Percentiles rank a stretch among this genome's conserved stretches.
Evolutionary conservation across 345 rosid species (phyloP).

Genomic region (Toxicodendron radicans): DNA sequence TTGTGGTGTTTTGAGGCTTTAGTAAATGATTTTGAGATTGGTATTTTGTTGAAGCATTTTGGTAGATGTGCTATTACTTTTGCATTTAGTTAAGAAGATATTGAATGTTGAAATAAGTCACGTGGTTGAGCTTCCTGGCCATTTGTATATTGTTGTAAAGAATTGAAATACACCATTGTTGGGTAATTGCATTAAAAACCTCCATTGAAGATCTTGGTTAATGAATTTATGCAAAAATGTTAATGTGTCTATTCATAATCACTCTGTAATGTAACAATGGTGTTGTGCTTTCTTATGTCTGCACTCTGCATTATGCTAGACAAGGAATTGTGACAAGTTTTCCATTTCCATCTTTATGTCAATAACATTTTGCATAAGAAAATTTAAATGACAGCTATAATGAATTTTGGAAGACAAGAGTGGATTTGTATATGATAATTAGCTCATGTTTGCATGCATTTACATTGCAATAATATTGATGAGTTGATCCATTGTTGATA

Average conservation of each 20-base stretch:
- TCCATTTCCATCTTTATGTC: neutral
- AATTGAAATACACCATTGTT: conserved; percentile 5
- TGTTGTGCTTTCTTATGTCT: neutral
- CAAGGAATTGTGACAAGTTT: neutral
- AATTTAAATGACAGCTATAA: neutral
- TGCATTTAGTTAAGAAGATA: neutral
- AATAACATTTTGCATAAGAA: neutral
- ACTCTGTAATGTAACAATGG: neutral
- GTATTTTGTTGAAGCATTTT: neutral
- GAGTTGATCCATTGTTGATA: neutral
- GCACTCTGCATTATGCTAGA: too few species aligned
- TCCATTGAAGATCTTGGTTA: neutral
- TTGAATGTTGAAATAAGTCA: neutral
- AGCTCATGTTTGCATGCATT: too few species aligned
- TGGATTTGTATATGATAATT: too few species aligned
- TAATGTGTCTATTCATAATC: neutral
- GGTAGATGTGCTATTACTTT: neutral
- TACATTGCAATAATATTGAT: neutral
- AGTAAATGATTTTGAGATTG: too few species aligned
- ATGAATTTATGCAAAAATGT: neutral
- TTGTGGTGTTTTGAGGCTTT: neutral
- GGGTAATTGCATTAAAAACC: neutral
- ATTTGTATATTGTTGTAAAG: neutral
- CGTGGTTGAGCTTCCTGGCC: neutral
- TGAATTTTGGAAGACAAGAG: too few species aligned